Base-by-base conservation (phyloP, 495 filamentous ascomycete genomes). In the Podospora anserina region DNA sequence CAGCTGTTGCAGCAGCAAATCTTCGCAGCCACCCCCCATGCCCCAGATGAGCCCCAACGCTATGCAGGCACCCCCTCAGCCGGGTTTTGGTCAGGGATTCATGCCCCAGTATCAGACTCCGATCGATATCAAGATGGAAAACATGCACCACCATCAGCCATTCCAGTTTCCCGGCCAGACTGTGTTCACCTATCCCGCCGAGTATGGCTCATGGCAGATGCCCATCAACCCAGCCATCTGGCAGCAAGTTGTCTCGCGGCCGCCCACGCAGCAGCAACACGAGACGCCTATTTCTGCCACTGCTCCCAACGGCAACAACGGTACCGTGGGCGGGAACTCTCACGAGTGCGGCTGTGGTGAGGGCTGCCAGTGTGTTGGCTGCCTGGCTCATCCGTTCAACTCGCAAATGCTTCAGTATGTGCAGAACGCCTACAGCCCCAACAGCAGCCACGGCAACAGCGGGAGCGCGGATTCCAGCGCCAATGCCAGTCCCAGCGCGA, bases 311-410 rank as follows among this genome's bases (percentile, higher is more conserved):
- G 68, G 74, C 44, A 75, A 74, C 19, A 74, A 72, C 27, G 80
- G 53, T 26, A 49, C 55, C 15, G 70, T 72, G 56, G 65, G 34
- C 26, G 77, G 76, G 53, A 75, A 74, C 7, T 77, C 75, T 32
- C 82, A 90, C 68, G 77, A 86, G 62, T 89, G 91, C 77, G 73
- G 78, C 71, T 89, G 92, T 75, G 87, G 92, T 69, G 81, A 89
- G 61, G 80, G 81, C 0, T 93, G 91, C 71, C 79, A 89, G 67
- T 93, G 91, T 70, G 71, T 91, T 27, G 89, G 87, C 23, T 93
- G 91, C 72, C 77, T 85, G 26, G 82, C 84, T 53, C 91, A 93
- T 73, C 91, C 90, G 4, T 92, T 87, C 75, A 93, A 93, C 73
- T 78, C 85, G 23, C 84, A 86, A n/a, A 91, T 88, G n/a, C 80